Evolutionary conservation across 305 asterid genomes (phyloP), one percentile per base, ranked within the genome.

Genomic region (Andrographis paniculata): DNA sequence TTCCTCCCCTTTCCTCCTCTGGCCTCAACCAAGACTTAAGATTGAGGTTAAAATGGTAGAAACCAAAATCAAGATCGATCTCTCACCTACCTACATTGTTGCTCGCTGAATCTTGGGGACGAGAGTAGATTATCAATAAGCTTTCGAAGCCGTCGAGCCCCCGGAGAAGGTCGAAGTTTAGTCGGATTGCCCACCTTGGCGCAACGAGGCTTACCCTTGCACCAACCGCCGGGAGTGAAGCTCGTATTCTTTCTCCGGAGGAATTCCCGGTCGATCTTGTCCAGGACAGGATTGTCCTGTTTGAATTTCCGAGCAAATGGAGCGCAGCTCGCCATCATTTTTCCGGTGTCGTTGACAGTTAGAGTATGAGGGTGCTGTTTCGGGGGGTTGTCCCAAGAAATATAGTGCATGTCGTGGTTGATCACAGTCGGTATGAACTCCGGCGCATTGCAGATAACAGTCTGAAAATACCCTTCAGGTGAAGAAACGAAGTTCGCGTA

Each of bases 401-500:
- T 77, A 40, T 47, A 77, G 60, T 80, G 86, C 91, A 80, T 71
- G 65, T 80, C 91, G 42, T 80, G 80, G 71, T 77, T 80, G 39
- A 72, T 55, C 19, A 71, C 78, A 13, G 91, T 74, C 1, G 67
- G 65, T 6, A 50, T 43, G 39, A 74, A 77, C 39, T 71, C 69
- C 3, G 86, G 91, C 7, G 50, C 27, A 24, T 45, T 45, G 33
- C 50, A 45, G 50, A 24, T 24, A 6, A 45, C 50, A 8, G 86
- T 80, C 60, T 80, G 91, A 42, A 80, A 80, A 64, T 80, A 80
- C 39, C 91, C 91, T 61, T 80, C 86, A 0, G 86, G 83, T 18
- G 91, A 69, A 23, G 91, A 80, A 5, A 77, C 75, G 11, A 80
- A 80, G 63, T 80, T 80, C 7, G 91, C 14, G 59, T 80, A 80